Conservation (phyloP, 2,329 filamentous ascomycete genomes). For the Ceratocystis albifundus region DNA sequence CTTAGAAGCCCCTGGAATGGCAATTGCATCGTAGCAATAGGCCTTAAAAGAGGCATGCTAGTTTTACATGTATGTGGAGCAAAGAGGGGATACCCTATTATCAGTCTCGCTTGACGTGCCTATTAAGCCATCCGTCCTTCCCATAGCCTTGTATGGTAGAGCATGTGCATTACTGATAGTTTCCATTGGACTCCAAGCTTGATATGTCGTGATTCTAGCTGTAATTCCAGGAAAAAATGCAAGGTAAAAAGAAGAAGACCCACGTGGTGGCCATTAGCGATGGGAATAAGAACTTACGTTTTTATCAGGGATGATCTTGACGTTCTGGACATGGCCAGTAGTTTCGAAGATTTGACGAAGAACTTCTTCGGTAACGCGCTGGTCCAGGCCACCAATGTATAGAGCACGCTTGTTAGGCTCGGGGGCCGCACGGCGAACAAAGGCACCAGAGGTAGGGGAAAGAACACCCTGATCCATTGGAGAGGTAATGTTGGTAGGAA, state of each 20-base stretch:
- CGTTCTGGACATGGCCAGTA: constrained; percentile 92
- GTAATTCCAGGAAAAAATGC: not conserved
- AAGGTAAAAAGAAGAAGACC: not conserved
- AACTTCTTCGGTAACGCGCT: constrained; percentile 90
- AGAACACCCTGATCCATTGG: constrained; percentile 68
- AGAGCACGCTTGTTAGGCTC: constrained; percentile 97
- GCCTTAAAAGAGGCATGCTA: not conserved
- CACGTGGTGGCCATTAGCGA: not conserved
- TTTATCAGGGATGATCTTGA: constrained; percentile 99
- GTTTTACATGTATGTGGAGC: not conserved
- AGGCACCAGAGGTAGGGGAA: constrained; percentile 74
- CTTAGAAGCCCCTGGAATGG: not conserved
- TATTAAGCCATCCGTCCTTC: not conserved
- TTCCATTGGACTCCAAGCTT: not conserved
- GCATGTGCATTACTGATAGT: not conserved
- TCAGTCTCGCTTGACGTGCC: not conserved
- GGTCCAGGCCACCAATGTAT: constrained; percentile 90
- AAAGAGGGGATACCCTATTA: not conserved
- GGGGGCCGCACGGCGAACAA: constrained; percentile 78
- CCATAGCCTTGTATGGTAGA: not conserved
- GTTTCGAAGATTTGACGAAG: constrained; percentile 98
- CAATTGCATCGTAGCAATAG: not conserved
- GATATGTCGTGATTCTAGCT: not conserved
- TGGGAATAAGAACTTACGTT: constrained; percentile 57
- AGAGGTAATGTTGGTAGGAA: constrained; percentile 83